phyloP scores from a whole-genome alignment of 176 grass and related monocot genomes.

The Areca catechu region DNA sequence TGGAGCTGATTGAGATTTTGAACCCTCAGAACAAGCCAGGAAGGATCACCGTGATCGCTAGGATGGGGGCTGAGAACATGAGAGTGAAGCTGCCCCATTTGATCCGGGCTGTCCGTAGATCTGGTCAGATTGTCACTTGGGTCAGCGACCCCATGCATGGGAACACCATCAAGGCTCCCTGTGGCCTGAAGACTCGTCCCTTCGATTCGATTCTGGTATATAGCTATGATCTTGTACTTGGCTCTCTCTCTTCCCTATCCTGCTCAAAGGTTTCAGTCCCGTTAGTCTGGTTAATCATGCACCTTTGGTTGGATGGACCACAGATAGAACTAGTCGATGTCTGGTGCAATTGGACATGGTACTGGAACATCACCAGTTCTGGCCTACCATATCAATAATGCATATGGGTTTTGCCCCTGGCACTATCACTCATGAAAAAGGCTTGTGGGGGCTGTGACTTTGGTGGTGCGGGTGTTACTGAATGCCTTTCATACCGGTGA shows the following conservation, averaged over 20 bases:
- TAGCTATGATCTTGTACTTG: constrained; percentile 2
- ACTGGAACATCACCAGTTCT: no score
- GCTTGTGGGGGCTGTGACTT: no score
- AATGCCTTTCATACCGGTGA: no score
- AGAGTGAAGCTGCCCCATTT: constrained; percentile 80
- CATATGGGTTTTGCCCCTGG: no score
- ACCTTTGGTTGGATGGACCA: no score
- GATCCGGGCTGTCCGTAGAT: constrained; percentile 73
- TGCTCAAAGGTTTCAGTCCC: no score
- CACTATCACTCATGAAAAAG: no score
- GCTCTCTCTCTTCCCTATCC: not conserved
- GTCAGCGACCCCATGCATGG: constrained; percentile 95
- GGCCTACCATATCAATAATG: no score
- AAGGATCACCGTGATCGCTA: constrained; percentile 71
- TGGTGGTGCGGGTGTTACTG: no score
- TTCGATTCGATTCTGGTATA: constrained; percentile 84
- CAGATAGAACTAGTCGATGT: no score
- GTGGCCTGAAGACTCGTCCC: constrained; percentile 82
- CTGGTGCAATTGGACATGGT: no score
- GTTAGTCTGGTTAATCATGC: no score
- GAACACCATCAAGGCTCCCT: constrained; percentile 92
- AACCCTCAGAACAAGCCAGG: constrained; percentile 76
- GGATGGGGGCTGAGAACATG: constrained; percentile 98
- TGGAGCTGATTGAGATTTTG: constrained; percentile 81
- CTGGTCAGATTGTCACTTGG: constrained; percentile 86